phyloP scores from a whole-genome alignment of 2,329 filamentous ascomycete genomes.

The Helotiales sp. region DNA sequence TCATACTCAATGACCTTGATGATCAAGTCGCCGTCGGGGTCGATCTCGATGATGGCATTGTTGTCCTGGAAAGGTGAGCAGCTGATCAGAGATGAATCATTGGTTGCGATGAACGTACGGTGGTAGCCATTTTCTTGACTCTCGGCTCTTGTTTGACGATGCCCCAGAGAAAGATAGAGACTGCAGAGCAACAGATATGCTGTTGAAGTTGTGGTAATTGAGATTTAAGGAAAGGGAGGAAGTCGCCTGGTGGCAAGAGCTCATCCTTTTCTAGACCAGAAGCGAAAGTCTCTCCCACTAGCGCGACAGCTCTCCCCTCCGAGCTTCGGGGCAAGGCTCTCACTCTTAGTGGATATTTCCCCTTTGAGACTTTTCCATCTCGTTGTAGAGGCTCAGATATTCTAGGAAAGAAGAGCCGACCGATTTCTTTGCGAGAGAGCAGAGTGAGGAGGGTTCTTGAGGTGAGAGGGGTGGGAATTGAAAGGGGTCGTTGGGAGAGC shows the following conservation, averaged over 20 bases:
- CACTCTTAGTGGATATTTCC: neutral
- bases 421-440: neutral
- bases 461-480: too few relatives aligned
- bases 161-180: neutral
- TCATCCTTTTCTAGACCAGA: neutral
- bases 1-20: conserved; percentile 1
- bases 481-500: too few relatives aligned
- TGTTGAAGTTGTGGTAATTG: neutral
- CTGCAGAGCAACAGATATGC: neutral
- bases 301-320: neutral
- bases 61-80: neutral
- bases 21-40: neutral
- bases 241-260: neutral
- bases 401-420: neutral
- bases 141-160: neutral
- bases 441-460: neutral
- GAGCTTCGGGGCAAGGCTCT: neutral
- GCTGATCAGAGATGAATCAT: neutral
- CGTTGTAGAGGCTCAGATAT: too few relatives aligned
- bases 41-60: neutral
- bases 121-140: neutral
- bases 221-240: neutral
- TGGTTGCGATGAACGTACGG: neutral
- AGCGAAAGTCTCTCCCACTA: neutral
- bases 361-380: too few relatives aligned